These are phyloP conservation scores for Penicillium oxalicum DNA, from an alignment of 2,329 filamentous ascomycete genomes.

Conservation along the genomic window DNA sequence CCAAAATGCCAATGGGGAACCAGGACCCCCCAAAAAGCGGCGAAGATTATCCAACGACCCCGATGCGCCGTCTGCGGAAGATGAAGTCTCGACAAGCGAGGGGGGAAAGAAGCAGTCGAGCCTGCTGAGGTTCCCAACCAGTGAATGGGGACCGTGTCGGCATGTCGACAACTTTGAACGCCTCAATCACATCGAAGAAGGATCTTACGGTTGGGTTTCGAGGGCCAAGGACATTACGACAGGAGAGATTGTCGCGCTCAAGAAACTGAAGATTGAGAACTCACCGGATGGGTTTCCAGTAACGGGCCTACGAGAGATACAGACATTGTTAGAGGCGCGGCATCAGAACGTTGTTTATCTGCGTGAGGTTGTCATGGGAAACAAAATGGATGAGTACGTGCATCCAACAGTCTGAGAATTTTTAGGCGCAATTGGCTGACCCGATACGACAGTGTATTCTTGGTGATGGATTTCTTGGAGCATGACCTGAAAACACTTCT, in stretches of 20 bases:
- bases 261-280: slow-evolving; percentile 84
- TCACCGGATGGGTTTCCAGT: slow-evolving; percentile 79
- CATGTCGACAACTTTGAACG: slow-evolving; percentile 85
- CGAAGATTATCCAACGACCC: slow-evolving; percentile 55
- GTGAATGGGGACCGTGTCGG: slow-evolving; percentile 63
- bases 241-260: slow-evolving; percentile 79
- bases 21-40: slow-evolving; percentile 51
- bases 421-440: neutral
- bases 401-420: neutral
- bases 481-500: slow-evolving; percentile 93
- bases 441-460: slow-evolving; percentile 60
- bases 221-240: slow-evolving; percentile 69
- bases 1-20: slow-evolving; percentile 23
- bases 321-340: slow-evolving; percentile 72
- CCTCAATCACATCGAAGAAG: slow-evolving; percentile 95
- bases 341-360: slow-evolving; percentile 80
- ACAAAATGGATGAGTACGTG: slow-evolving; percentile 53
- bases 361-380: slow-evolving; percentile 76
- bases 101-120: slow-evolving; percentile 41
- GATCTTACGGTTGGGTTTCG: slow-evolving; percentile 91
- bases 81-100: slow-evolving; percentile 15
- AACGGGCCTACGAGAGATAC: slow-evolving; percentile 88
- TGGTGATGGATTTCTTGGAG: slow-evolving; percentile 96
- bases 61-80: slow-evolving; percentile 19
- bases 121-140: slow-evolving; percentile 65